Base-by-base conservation (phyloP, 1,284 basidiomycete genomes). In the Violaceomyces palustris region DNA sequence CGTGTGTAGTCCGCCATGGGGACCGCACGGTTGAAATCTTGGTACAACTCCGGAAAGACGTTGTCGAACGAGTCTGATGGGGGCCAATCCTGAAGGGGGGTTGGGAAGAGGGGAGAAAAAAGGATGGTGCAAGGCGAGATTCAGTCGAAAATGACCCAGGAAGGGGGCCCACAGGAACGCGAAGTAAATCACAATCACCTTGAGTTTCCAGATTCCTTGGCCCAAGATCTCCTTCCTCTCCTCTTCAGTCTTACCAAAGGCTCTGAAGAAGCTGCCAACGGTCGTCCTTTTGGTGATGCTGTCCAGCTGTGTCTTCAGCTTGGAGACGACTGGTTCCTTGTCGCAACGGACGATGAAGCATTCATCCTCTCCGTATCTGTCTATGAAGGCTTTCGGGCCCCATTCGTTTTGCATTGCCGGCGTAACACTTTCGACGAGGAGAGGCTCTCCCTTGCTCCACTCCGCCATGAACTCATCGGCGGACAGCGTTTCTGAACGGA, bases 1-100 rank as follows among this genome's bases (percentile, higher is more conserved):
- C 89, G 79, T 14, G 91, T 87, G 67, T 86, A 91, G 68, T 85
- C 85, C 1, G 89, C 89, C 0, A 89, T 83, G 0, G 92, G 92
- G 1, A 94, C 82, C 1, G 83, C 83, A 12, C 80, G 75, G 56
- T 80, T 83, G 69, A 94, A 94, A 67, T 94, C 92, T 17, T 85
- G 79, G 67, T 84, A 94, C n/a, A 94, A 76, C 50, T 85, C 83
- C 0, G 91, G 91, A 64, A 91, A 90, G 4, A 82, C 81, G 2
- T 79, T 77, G 63, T 84, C 84, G 75, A 96, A 93, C 52, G 92
- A 88, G 3, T 82, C 80, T 2, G 84, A 84, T 0, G 86, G 80
- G 2, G 92, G 92, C 90, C 91, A 96, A 74, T 97, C 92, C 83
- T 89, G 65, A 4, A 17, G 18, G 17, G 3, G 21, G 3, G n/a